Base-by-base conservation (phyloP, 208 protist species). In the Acanthamoeba castellanii region DNA sequence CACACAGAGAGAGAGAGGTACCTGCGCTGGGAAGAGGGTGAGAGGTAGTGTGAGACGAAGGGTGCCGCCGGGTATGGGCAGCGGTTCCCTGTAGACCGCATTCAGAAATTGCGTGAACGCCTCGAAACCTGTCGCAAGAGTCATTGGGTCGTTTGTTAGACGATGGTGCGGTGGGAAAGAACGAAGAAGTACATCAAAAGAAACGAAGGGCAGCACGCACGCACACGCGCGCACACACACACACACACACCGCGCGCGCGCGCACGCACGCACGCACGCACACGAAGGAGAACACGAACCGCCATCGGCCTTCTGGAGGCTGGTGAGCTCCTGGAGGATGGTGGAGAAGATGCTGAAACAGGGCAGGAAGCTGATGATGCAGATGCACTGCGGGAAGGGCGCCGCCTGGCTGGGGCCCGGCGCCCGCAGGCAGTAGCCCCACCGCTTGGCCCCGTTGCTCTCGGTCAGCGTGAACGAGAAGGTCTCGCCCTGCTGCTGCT, bases 301-400 rank as follows among this genome's bases (percentile, higher is more conserved):
- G 32, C 16, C 4, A 7, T 59, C 34, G 16, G 90, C 37, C 30
- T 68, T 84, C 72, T 84, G 87, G 30, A 94, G 50, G n/a, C 6
- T 16, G n/a, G 34, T 78, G n/a, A 94, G 30, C 34, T 94, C 47
- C 25, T 84, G 50, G 22, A 94, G 72, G 14, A 94, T 94, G 30
- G 61, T 94, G 47, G 90, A 94, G 90, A 94, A 94, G 90, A 94
- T 94, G 90, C 30, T 66, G 90, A 94, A 94, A 47, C 90, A 94
- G 55, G 90, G 90, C 37, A 84, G 47, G 50, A 66, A 84, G 90
- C 90, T 94, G 45, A 94, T 37, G 68, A 94, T 84, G 50, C 90
- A 94, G 30, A 94, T 32, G 37, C 90, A 94, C 90, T 94, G 90
- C 3, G 72, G 70, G 52, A 92, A 76, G 57, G 59, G 85, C 9